Evolutionary conservation across 306 rosid species (phyloP).

Genomic region (Fragaria vesca): DNA sequence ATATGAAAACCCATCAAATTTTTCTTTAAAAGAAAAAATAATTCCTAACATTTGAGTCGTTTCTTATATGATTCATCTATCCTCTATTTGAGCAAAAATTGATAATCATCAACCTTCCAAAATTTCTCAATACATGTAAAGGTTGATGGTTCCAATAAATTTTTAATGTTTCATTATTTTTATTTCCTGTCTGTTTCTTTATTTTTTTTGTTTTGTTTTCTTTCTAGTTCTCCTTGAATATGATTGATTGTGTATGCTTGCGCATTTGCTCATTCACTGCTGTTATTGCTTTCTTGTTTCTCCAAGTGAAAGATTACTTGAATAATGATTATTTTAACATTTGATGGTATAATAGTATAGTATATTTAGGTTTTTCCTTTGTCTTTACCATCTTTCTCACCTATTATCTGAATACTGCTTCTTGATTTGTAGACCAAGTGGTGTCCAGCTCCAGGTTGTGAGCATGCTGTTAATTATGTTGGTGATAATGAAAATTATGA

Average conservation of each 20-base stretch:
- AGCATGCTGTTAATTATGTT: constrained; percentile 75
- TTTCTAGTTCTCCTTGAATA: not conserved
- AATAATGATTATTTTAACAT: not conserved
- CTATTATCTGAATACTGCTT: not conserved
- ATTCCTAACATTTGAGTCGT: not conserved
- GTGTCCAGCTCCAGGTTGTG: constrained; percentile 95
- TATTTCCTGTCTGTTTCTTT: no score
- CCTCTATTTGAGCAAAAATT: not conserved
- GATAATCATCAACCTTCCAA: not conserved
- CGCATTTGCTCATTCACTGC: not conserved
- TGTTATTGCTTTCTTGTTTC: not conserved
- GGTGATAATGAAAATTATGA: constrained; percentile 82
- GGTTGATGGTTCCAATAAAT: not conserved
- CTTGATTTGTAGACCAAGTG: constrained; percentile 63
- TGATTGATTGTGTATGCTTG: not conserved
- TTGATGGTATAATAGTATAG: not conserved
- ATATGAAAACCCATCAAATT: not conserved
- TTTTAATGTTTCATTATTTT: not conserved
- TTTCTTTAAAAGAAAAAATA: not conserved
- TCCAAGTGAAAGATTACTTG: not conserved
- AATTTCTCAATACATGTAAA: not conserved
- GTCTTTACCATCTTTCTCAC: not conserved
- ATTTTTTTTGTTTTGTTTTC: not conserved
- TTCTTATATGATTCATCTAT: not conserved
- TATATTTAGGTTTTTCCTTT: not conserved